Evolutionary conservation across 108 stramenopile genomes (phyloP).

Genomic region (Cylindrotheca fusiformis): DNA sequence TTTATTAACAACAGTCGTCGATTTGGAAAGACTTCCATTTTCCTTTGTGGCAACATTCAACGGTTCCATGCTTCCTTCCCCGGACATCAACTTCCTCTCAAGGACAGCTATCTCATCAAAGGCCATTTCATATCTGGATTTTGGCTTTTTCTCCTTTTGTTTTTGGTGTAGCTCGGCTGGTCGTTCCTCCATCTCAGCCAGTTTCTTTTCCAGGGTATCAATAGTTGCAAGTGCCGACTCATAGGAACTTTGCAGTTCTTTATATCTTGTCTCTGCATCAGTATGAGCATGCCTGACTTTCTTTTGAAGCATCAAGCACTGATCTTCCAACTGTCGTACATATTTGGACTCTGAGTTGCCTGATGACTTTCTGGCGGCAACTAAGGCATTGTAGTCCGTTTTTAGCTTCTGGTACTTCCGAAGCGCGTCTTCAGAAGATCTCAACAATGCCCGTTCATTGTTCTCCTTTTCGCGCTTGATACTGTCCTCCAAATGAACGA

Average conservation of each 20-base stretch:
- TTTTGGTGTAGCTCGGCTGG: neutral
- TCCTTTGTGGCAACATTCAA: too few species aligned
- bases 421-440: neutral
- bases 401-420: slow-evolving; percentile 3
- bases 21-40: too few species aligned
- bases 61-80: too few species aligned
- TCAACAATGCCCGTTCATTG: neutral
- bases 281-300: neutral
- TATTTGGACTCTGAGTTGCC: neutral
- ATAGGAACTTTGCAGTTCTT: slow-evolving; percentile 5
- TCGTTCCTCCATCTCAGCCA: neutral
- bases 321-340: neutral
- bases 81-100: neutral
- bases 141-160: neutral
- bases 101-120: neutral
- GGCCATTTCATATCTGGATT: neutral
- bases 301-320: slow-evolving; percentile 10
- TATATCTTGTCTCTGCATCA: neutral
- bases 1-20: too few species aligned
- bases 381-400: slow-evolving; percentile 1
- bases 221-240: slow-evolving; percentile 1
- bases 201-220: neutral
- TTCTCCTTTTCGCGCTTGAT: neutral
- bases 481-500: slow-evolving; percentile 12
- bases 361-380: neutral